phyloP scores from a whole-genome alignment of 768 basidiomycete genomes.

The Lactarius vividus region DNA sequence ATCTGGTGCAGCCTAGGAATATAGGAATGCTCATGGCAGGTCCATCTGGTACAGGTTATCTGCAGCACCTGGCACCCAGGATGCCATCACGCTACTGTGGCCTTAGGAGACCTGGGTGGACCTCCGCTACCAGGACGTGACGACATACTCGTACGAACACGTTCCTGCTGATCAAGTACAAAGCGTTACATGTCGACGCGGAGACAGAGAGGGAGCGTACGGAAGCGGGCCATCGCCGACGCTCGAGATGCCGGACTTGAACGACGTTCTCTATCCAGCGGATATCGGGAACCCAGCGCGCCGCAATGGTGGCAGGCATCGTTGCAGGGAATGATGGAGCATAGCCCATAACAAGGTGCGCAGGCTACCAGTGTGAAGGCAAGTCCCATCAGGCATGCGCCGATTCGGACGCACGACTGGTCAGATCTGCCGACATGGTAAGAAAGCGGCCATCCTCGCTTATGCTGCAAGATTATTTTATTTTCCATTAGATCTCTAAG shows the following conservation, averaged over 20 bases:
- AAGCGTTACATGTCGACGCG: slow-evolving; percentile 17
- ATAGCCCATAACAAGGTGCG: no score
- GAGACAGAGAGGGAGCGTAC: slow-evolving; percentile 4
- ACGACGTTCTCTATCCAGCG: not conserved
- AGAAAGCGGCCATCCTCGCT: slow-evolving; percentile 21
- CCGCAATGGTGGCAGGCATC: slow-evolving; percentile 30
- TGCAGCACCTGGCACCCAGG: slow-evolving; percentile 85
- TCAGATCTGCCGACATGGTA: slow-evolving; percentile 37
- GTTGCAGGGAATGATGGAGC: no score
- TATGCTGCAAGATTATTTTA: not conserved
- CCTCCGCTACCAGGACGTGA: slow-evolving; percentile 5
- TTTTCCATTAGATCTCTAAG: slow-evolving; percentile 29
- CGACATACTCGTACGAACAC: slow-evolving; percentile 74
- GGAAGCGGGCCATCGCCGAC: not conserved
- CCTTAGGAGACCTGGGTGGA: slow-evolving; percentile 40
- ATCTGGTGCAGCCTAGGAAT: not conserved
- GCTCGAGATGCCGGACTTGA: not conserved
- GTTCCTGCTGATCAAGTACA: slow-evolving; percentile 85
- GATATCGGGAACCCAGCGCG: not conserved
- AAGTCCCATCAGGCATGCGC: no score
- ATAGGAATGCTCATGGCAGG: not conserved
- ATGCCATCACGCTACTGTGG: slow-evolving; percentile 62
- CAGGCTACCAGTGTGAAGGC: no score
- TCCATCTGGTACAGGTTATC: slow-evolving; percentile 51
- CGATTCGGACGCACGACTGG: no score